phyloP scores from a whole-genome alignment of 805 yeast genomes.

The Diddensiella santjacobensis region DNA sequence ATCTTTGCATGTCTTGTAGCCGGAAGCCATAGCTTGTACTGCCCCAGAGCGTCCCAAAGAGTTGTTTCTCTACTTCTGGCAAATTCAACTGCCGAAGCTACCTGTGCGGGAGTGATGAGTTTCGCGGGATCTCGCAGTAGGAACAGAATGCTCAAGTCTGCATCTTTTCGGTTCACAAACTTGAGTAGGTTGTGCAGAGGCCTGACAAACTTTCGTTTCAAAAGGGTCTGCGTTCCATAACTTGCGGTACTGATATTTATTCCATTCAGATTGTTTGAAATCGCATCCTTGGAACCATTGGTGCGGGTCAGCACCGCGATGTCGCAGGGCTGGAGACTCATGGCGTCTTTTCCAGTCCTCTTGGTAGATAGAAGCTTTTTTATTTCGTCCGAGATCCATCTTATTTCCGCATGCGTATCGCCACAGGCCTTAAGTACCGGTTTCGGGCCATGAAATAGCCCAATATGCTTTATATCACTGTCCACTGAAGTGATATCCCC shows the following conservation, averaged over 20 bases:
- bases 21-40: conserved; percentile 7
- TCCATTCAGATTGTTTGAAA: conserved; percentile 32
- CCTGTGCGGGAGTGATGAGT: conserved; percentile 5
- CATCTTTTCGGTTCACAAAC: conserved; percentile 11
- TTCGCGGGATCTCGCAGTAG: conserved; percentile 13
- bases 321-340: conserved; percentile 40
- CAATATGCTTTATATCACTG: conserved; percentile 7
- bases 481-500: conserved; percentile 41
- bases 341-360: conserved; percentile 32
- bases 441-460: conserved; percentile 14
- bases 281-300: conserved; percentile 46
- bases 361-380: conserved; percentile 33
- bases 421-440: conserved; percentile 37
- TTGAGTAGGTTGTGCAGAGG: conserved; percentile 17
- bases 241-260: conserved; percentile 6
- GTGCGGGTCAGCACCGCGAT: conserved; percentile 70
- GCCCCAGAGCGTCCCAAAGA: conserved; percentile 17
- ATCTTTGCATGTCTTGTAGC: neutral
- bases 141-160: conserved; percentile 14
- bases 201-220: conserved; percentile 6
- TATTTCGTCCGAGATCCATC: conserved; percentile 57
- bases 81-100: neutral
- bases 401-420: conserved; percentile 52
- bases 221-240: conserved; percentile 10
- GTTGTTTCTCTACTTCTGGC: conserved; percentile 6